Evolutionary conservation across 2,329 filamentous ascomycete species (phyloP).

Genomic region (Calonectria multiphialidica): DNA sequence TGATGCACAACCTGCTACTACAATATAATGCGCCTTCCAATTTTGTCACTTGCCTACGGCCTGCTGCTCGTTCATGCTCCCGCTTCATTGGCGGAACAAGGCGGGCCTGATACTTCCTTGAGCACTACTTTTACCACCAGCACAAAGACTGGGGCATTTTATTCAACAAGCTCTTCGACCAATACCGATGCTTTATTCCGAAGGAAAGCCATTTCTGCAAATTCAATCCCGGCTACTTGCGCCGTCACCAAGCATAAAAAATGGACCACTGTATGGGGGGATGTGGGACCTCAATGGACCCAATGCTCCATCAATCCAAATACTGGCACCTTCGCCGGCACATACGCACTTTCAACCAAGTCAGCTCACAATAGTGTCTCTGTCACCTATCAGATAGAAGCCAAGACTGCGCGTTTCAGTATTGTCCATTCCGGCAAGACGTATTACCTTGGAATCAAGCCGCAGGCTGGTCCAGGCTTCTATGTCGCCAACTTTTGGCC

Average conservation of each 20-base stretch:
- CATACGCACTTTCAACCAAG: not conserved
- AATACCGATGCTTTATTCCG: not conserved
- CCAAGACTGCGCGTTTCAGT: not conserved
- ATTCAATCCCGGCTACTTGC: not conserved
- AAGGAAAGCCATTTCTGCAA: not conserved
- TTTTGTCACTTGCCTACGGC: not conserved
- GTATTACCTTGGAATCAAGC: conserved; percentile 1
- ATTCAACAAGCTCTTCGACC: not conserved
- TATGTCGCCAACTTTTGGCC: not conserved
- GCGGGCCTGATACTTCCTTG: not conserved
- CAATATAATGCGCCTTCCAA: not conserved
- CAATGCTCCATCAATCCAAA: not conserved
- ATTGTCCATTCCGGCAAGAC: not conserved
- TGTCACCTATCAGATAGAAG: not conserved
- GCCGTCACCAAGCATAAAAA: not conserved
- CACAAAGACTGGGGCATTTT: not conserved
- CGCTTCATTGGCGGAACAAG: not conserved
- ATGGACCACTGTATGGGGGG: not conserved
- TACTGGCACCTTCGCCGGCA: not conserved
- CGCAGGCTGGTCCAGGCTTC: not conserved
- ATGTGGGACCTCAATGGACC: not conserved
- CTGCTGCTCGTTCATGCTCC: not conserved
- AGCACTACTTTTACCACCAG: not conserved
- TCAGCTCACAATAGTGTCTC: not conserved
- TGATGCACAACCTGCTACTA: too few relatives aligned